These are phyloP conservation scores for Ampelomyces quisqualis DNA, from an alignment of 2,329 filamentous ascomycete species.

Conservation along the genomic window DNA sequence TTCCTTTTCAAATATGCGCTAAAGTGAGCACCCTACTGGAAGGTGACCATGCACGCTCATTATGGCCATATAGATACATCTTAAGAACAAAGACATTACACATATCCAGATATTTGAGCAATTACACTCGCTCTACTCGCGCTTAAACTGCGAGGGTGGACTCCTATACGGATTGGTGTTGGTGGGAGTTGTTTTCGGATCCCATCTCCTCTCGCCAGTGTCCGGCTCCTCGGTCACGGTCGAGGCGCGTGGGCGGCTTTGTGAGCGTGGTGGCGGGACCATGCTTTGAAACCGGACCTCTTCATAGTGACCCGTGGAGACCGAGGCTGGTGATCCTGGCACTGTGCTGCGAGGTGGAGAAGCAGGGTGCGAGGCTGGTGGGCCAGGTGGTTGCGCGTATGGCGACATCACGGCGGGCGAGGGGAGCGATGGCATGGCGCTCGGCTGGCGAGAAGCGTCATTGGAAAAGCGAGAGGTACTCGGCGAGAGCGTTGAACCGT, in stretches of 20 bases:
- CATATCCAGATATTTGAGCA: neutral
- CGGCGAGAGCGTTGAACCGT: slow-evolving; percentile 29
- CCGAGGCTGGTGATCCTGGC: slow-evolving; percentile 34
- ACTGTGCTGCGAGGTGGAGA: slow-evolving; percentile 22
- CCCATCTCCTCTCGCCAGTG: slow-evolving; percentile 18
- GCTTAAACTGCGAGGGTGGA: slow-evolving; percentile 11
- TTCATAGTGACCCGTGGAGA: slow-evolving; percentile 36
- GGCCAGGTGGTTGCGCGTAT: slow-evolving; percentile 27
- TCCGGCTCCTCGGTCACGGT: slow-evolving; percentile 19
- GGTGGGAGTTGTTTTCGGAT: slow-evolving; percentile 4
- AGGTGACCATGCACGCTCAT: too few relatives aligned
- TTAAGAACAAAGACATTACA: slow-evolving; percentile 1
- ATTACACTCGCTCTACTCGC: slow-evolving; percentile 7
- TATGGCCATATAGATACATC: too few relatives aligned
- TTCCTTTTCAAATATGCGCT: too few relatives aligned
- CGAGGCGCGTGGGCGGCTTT: slow-evolving; percentile 17
- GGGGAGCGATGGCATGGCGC: slow-evolving; percentile 33
- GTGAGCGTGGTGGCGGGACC: slow-evolving; percentile 30
- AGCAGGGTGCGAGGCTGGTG: slow-evolving; percentile 14
- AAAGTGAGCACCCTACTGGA: too few relatives aligned
- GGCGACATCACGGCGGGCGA: slow-evolving; percentile 20
- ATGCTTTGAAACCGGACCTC: slow-evolving; percentile 40
- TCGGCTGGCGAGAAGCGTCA: slow-evolving; percentile 18
- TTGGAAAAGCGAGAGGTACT: slow-evolving; percentile 18
- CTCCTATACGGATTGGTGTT: slow-evolving; percentile 21